Conservation (phyloP, 1,284 basidiomycete species). For the Ustilago cynodontis region DNA sequence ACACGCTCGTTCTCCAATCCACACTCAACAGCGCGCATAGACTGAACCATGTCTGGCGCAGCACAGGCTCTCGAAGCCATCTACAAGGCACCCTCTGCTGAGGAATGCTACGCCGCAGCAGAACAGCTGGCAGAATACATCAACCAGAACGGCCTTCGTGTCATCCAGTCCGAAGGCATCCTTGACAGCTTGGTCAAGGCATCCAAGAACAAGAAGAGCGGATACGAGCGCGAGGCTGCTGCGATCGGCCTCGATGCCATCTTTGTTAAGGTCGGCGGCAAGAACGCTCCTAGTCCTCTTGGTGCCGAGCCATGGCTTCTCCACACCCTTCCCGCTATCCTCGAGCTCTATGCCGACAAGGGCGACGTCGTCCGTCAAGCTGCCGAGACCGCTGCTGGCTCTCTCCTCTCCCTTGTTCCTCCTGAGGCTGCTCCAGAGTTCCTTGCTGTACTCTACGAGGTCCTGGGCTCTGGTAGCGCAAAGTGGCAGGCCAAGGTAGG, state of each 20-base stretch:
- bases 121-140: conserved; percentile 69
- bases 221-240: conserved; percentile 91
- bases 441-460: conserved; percentile 79
- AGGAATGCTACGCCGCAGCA: conserved; percentile 67
- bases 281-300: conserved; percentile 74
- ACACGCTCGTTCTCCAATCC: neutral
- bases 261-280: conserved; percentile 68
- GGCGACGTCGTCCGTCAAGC: conserved; percentile 89
- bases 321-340: conserved; percentile 81
- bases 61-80: conserved; percentile 51
- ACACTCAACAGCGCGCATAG: conserved; percentile 12
- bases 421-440: conserved; percentile 80
- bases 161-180: conserved; percentile 68
- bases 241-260: conserved; percentile 76
- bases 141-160: conserved; percentile 68
- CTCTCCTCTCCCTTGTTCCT: conserved; percentile 85
- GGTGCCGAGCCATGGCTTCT: conserved; percentile 86
- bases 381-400: conserved; percentile 84
- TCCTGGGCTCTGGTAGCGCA: conserved; percentile 78
- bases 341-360: conserved; percentile 93
- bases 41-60: conserved; percentile 37
- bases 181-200: conserved; percentile 72
- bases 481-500: conserved; percentile 97
- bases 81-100: conserved; percentile 60
- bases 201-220: conserved; percentile 85